Base-by-base conservation (phyloP, 108 stramenopile genomes). In the Fistulifera solaris region DNA sequence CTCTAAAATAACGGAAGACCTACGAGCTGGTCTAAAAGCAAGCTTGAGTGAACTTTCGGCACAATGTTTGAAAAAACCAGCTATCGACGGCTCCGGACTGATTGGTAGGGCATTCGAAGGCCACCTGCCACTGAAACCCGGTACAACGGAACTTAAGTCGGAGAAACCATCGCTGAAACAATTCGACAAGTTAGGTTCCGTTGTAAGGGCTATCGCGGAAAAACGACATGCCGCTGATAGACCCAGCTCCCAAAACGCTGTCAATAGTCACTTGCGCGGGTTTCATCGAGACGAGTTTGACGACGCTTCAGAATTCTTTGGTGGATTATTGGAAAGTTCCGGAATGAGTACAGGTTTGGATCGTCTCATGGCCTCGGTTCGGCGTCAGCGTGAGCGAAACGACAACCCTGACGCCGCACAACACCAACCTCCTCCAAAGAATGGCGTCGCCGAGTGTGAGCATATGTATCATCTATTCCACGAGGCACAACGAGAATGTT, bases 401-500 rank as follows among this genome's bases (percentile, higher is more conserved):
- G 19, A 16, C 24, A 15, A 21, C 13, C 22, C 2, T 12, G 2
- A 19, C 14, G 56, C 18, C 38, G 41, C 11, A 18, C 38, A 14
- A 26, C 6, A 21, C 11, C 6, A n/a, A n/a, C n/a, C n/a, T 11
- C 19, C 44, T 4, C 19, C 44, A 17, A 54, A 53, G 26, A n/a
- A 24, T n/a, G 19, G 27, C 7, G 25, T 51, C 12, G 82, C 79
- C 47, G 78, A 79, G 50, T 77, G 73, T 50, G 71, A 72, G 24
- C 62, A 67, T 14, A 54, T 87, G 19, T 59, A 82, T 56, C 41
- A 56, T 35, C 71, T 86, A 28, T 57, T 80, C 67, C 72, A 83
- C 52, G 91, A 88, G 54, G 78, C 82, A 24, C 77, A 84, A 42
- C 46, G 72, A 35, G 91, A 93, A 49, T 67, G 78, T 35, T 74